phyloP scores from a whole-genome alignment of 1,284 basidiomycete genomes.

The Microbotryum intermedium region DNA sequence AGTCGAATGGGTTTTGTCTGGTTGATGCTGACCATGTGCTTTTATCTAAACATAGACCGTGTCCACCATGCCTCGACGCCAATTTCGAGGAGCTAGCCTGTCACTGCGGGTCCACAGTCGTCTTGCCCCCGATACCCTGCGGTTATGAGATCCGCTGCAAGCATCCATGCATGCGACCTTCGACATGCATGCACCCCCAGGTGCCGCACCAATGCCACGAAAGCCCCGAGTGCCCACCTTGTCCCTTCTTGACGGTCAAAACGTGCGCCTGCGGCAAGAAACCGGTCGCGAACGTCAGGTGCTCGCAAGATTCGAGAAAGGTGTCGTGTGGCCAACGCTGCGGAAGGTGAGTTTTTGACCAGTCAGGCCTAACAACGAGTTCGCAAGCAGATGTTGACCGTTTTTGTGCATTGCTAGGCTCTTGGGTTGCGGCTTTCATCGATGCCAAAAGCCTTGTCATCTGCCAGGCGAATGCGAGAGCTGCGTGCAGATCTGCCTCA shows the following conservation, averaged over 20 bases:
- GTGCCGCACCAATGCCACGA: constrained; percentile 73
- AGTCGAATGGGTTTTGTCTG: background rate
- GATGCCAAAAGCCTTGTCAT: constrained; percentile 71
- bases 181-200: constrained; percentile 69
- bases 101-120: constrained; percentile 57
- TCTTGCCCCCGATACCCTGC: constrained; percentile 66
- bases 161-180: constrained; percentile 67
- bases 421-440: constrained; percentile 73
- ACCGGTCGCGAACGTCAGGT: constrained; percentile 52
- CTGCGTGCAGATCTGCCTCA: constrained; percentile 69
- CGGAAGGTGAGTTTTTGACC: constrained; percentile 50
- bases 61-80: constrained; percentile 70
- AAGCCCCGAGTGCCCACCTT: constrained; percentile 63
- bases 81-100: constrained; percentile 85
- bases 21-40: background rate
- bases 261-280: constrained; percentile 81
- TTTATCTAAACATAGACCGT: constrained; percentile 41
- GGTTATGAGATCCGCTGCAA: constrained; percentile 64
- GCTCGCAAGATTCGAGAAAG: constrained; percentile 60
- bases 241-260: constrained; percentile 66
- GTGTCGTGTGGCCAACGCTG: constrained; percentile 74
- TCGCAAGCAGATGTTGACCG: background rate
- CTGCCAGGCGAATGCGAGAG: constrained; percentile 59
- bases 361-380: background rate
- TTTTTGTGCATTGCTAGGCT: constrained; percentile 41